Percentiles rank a stretch among this genome's conserved stretches.
These are phyloP conservation scores for Stachybotrys echinatus DNA, from an alignment of 2,329 filamentous ascomycete species.

Conservation along the genomic window DNA sequence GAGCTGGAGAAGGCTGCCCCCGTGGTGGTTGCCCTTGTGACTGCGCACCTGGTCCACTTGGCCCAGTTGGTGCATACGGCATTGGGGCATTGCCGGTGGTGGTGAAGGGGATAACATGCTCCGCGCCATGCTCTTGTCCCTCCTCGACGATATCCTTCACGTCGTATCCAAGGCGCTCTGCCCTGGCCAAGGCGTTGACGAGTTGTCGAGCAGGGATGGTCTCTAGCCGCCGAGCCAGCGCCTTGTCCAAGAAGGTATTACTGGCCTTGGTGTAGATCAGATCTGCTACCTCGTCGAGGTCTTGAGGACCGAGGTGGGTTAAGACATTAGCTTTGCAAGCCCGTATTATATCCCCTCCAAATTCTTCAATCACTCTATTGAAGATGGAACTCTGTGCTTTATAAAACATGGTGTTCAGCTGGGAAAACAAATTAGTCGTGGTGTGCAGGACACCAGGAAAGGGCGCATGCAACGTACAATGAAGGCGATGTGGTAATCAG, in stretches of 20 bases:
- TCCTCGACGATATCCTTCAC: conserved; percentile 43
- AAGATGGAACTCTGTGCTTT: conserved; percentile 33
- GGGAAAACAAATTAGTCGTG: conserved; percentile 15
- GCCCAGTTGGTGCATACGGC: neutral
- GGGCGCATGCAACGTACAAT: conserved; percentile 35
- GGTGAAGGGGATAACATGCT: conserved; percentile 21
- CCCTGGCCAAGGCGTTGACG: conserved; percentile 51
- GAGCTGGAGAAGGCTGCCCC: neutral
- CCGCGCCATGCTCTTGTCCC: conserved; percentile 15
- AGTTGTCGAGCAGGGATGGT: conserved; percentile 50
- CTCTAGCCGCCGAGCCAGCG: conserved; percentile 43
- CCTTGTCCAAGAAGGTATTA: conserved; percentile 45
- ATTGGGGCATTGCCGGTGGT: neutral
- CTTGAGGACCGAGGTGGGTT: conserved; percentile 28
- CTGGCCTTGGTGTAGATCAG: conserved; percentile 41
- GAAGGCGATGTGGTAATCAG: conserved; percentile 47
- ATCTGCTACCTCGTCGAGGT: conserved; percentile 41
- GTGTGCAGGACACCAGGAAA: neutral
- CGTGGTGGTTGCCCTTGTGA: neutral
- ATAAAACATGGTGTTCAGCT: conserved; percentile 46
- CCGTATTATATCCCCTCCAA: conserved; percentile 37
- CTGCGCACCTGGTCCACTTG: too few relatives aligned
- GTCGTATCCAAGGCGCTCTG: conserved; percentile 53
- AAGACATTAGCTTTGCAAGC: conserved; percentile 36
- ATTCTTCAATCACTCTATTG: conserved; percentile 34